phyloP scores from a whole-genome alignment of 768 basidiomycete species.

The Coprinopsis sp. region DNA sequence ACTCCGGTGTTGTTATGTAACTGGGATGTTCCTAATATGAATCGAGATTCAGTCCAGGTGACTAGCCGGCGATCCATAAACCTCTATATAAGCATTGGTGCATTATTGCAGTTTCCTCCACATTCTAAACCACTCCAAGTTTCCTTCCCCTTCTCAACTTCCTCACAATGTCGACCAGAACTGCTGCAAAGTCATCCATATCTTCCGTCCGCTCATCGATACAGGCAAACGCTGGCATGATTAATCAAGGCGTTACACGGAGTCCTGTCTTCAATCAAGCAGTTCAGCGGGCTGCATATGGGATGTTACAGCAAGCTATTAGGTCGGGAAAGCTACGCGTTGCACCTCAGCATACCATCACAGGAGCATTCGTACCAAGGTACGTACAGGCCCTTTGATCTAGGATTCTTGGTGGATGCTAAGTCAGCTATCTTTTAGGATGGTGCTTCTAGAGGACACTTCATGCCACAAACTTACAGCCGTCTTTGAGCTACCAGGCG shows the following conservation, averaged over 20 bases:
- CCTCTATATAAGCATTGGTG: too few relatives aligned
- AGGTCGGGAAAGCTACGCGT: constrained; percentile 21
- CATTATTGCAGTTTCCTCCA: too few relatives aligned
- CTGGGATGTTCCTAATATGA: too few relatives aligned
- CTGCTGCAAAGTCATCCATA: too few relatives aligned
- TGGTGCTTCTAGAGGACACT: constrained; percentile 40
- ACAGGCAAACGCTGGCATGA: too few relatives aligned
- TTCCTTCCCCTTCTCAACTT: too few relatives aligned
- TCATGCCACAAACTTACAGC: constrained; percentile 27
- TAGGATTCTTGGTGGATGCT: neutral
- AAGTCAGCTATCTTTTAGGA: constrained; percentile 23
- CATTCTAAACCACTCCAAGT: too few relatives aligned
- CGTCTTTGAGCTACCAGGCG: constrained; percentile 43
- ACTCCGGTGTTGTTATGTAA: too few relatives aligned
- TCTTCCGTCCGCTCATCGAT: too few relatives aligned
- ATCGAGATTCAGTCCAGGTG: too few relatives aligned
- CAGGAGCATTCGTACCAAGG: constrained; percentile 21
- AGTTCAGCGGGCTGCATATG: constrained; percentile 20
- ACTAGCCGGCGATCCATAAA: too few relatives aligned
- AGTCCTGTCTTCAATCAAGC: constrained; percentile 11
- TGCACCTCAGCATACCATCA: constrained; percentile 11
- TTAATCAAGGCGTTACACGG: constrained; percentile 4
- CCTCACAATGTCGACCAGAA: too few relatives aligned
- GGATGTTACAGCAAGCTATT: constrained; percentile 22
- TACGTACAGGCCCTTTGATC: constrained; percentile 7